Conservation (phyloP, 768 basidiomycete genomes). For the Lepiota venenata region DNA sequence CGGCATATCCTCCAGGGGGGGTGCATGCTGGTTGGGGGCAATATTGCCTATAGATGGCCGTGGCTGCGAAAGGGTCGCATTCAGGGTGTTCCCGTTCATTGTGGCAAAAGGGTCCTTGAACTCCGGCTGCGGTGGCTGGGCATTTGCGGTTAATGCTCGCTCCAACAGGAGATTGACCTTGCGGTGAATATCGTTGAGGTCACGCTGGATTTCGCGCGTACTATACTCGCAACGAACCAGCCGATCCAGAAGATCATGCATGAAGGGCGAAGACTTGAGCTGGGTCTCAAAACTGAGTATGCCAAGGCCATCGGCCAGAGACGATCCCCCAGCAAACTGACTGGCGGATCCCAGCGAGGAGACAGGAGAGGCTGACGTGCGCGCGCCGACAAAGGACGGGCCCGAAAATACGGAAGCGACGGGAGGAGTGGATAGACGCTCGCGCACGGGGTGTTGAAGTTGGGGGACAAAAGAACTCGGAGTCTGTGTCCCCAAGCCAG, state of each 20-base stretch:
- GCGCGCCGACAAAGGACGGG: conserved; percentile 43
- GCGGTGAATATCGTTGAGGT: conserved; percentile 69
- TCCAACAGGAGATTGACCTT: conserved; percentile 79
- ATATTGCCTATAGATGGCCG: conserved; percentile 68
- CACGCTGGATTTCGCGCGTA: conserved; percentile 68
- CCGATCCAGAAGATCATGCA: conserved; percentile 75
- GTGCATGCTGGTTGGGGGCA: conserved; percentile 64
- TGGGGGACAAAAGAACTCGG: conserved; percentile 31
- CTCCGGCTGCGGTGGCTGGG: conserved; percentile 49
- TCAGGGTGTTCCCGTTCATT: conserved; percentile 19
- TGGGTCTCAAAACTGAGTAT: conserved; percentile 63
- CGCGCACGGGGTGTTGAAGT: conserved; percentile 28
- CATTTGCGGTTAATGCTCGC: conserved; percentile 43
- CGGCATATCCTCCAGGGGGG: conserved; percentile 64
- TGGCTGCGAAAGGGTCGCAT: conserved; percentile 25
- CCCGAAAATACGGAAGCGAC: conserved; percentile 31
- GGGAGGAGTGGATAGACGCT: conserved; percentile 44
- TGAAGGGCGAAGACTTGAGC: conserved; percentile 70
- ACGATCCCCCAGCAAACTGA: conserved; percentile 32
- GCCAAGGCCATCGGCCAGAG: conserved; percentile 39
- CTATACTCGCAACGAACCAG: conserved; percentile 68
- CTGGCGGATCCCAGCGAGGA: conserved; percentile 78
- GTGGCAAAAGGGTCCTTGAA: conserved; percentile 81
- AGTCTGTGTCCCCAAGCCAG: conserved; percentile 17
- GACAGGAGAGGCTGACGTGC: conserved; percentile 69